Conservation (phyloP, 331 rosid species). For the Ulmus americana region DNA sequence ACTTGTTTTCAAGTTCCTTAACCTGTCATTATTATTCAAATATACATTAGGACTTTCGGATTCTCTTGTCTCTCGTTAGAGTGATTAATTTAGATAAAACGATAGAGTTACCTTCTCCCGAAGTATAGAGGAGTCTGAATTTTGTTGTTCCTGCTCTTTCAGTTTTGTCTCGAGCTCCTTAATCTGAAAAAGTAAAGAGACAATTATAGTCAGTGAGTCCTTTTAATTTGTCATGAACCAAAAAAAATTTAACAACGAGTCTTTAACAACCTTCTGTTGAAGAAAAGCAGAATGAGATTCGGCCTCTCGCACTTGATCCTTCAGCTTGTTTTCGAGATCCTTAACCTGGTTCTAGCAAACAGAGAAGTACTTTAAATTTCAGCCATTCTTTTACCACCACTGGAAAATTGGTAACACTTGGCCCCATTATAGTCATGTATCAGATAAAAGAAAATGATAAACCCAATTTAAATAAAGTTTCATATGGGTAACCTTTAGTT, state of each 20-base stretch:
- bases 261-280: conserved; percentile 54
- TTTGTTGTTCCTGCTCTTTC: conserved; percentile 54
- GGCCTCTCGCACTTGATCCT: conserved; percentile 57
- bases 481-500: conserved; percentile 48
- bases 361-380: neutral
- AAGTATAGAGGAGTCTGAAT: conserved; percentile 38
- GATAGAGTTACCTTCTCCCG: conserved; percentile 44
- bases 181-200: conserved; percentile 37
- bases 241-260: neutral
- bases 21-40: conserved; percentile 42
- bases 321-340: conserved; percentile 61
- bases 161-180: conserved; percentile 64
- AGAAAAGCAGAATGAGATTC: conserved; percentile 50
- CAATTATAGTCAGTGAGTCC: conserved; percentile 2
- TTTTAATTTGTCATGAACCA: conserved; percentile 8
- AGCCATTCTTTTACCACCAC: neutral
- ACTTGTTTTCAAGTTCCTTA: conserved; percentile 58
- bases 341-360: conserved; percentile 41
- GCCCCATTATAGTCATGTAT: too few species aligned
- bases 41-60: conserved; percentile 3
- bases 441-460: neutral
- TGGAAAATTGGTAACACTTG: neutral
- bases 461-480: neutral
- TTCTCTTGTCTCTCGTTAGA: neutral
- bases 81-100: neutral